Conservation (phyloP, 2,329 filamentous ascomycete species). For the Monosporascus sp. region DNA sequence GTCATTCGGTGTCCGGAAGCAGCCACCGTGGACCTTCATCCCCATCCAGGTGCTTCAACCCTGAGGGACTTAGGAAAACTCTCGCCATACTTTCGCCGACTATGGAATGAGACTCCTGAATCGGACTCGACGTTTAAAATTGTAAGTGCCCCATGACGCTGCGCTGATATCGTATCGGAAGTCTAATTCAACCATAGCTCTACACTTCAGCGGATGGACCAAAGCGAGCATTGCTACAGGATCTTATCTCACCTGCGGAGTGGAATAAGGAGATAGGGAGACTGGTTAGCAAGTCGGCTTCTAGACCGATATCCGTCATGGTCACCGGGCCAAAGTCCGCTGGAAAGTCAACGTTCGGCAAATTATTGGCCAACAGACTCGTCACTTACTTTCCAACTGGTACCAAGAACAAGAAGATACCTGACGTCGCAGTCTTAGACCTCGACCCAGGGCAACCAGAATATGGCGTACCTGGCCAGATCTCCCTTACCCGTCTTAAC, state of each 20-base stretch:
- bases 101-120: slow-evolving; percentile 54
- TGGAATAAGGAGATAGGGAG: slow-evolving; percentile 57
- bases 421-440: slow-evolving; percentile 58
- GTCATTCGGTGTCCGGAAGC: slow-evolving; percentile 52
- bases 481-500: slow-evolving; percentile 60
- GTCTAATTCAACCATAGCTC: slow-evolving; percentile 37
- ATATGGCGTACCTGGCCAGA: slow-evolving; percentile 62
- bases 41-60: slow-evolving; percentile 43
- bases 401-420: slow-evolving; percentile 16
- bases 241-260: slow-evolving; percentile 50
- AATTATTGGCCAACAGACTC: slow-evolving; percentile 60
- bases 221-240: slow-evolving; percentile 44
- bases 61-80: slow-evolving; percentile 52
- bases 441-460: slow-evolving; percentile 75
- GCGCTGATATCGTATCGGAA: slow-evolving; percentile 1
- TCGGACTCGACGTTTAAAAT: background rate
- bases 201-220: slow-evolving; percentile 48
- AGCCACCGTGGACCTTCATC: slow-evolving; percentile 48
- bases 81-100: slow-evolving; percentile 60
- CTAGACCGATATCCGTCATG: slow-evolving; percentile 40
- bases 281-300: slow-evolving; percentile 32
- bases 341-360: slow-evolving; percentile 71
- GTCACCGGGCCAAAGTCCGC: slow-evolving; percentile 67
- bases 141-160: slow-evolving; percentile 1
- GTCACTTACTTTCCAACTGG: slow-evolving; percentile 40